phyloP scores from a whole-genome alignment of 2,329 filamentous ascomycete species.

The Xylariales sp. region DNA sequence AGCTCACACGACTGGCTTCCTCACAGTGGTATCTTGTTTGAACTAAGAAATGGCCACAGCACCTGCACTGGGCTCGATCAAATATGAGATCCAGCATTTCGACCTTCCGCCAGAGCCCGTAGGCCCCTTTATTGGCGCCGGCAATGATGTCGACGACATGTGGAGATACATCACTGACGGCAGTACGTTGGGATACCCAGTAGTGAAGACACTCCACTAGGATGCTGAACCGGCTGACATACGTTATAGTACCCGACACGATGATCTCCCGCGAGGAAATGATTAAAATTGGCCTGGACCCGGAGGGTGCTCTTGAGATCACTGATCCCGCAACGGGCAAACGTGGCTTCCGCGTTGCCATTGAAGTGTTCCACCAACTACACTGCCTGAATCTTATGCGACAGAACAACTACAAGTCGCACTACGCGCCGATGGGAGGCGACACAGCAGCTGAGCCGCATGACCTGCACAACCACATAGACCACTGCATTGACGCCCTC shows the following conservation, averaged over 20 bases:
- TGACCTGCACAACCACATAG: conserved; percentile 40
- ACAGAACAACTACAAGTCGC: conserved; percentile 43
- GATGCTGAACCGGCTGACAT: conserved; percentile 2
- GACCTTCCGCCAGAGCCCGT: conserved; percentile 42
- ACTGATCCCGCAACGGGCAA: conserved; percentile 51
- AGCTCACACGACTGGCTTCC: conserved; percentile 18
- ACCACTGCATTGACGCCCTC: conserved; percentile 51
- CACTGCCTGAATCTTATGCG: conserved; percentile 45
- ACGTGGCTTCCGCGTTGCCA: conserved; percentile 53
- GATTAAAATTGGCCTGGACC: conserved; percentile 45
- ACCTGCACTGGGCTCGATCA: conserved; percentile 39
- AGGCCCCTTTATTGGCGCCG: conserved; percentile 50
- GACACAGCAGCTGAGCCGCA: conserved; percentile 40
- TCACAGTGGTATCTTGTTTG: background rate
- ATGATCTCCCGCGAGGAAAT: conserved; percentile 54
- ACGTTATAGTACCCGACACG: conserved; percentile 49
- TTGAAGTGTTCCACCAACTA: conserved; percentile 55
- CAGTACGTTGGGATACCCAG: conserved; percentile 19
- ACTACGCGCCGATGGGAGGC: conserved; percentile 42
- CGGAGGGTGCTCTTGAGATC: conserved; percentile 47
- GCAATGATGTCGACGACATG: conserved; percentile 50
- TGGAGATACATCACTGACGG: conserved; percentile 38
- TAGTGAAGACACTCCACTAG: too few species aligned
- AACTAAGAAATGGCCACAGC: conserved; percentile 27
- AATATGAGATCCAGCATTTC: conserved; percentile 46